Percentiles rank a stretch among this genome's conserved stretches.
Conservation (phyloP, 2,329 filamentous ascomycete species). For the Pseudogymnoascus sp. region DNA sequence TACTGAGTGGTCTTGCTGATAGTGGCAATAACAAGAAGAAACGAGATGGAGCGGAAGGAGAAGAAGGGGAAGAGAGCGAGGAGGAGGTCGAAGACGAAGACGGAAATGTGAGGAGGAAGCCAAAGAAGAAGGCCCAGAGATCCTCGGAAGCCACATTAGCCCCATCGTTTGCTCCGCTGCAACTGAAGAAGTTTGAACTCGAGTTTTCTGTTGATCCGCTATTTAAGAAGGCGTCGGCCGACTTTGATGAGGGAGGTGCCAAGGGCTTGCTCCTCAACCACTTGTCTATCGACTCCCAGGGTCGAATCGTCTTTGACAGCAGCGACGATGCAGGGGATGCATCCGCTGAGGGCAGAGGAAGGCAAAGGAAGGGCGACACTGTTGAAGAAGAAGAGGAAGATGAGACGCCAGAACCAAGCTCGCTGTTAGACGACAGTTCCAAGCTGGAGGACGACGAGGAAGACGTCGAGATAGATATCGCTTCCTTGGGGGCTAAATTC, state of each 20-base stretch:
- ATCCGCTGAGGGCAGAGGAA: conserved; percentile 30
- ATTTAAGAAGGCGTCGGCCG: conserved; percentile 98
- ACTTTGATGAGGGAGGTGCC: conserved; percentile 96
- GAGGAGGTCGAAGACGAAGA: conserved; percentile 54
- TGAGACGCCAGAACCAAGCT: conserved; percentile 34
- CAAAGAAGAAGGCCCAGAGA: conserved; percentile 67
- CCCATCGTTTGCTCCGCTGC: conserved; percentile 76
- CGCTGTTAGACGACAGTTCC: conserved; percentile 28
- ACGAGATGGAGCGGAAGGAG: conserved; percentile 55
- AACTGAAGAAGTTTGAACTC: conserved; percentile 94
- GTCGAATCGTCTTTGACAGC: conserved; percentile 95
- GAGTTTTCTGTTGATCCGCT: conserved; percentile 94
- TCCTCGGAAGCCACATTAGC: conserved; percentile 91
- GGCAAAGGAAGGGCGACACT: conserved; percentile 52
- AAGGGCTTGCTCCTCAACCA: conserved; percentile 94
- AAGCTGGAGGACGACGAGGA: conserved; percentile 42
- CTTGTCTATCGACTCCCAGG: conserved; percentile 85
- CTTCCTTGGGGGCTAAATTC: conserved; percentile 67
- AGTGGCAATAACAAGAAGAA: conserved; percentile 69
- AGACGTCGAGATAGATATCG: conserved; percentile 72
- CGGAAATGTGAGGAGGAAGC: conserved; percentile 48
- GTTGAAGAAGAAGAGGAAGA: conserved; percentile 41
- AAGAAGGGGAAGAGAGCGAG: conserved; percentile 54
- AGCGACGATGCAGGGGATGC: conserved; percentile 71
- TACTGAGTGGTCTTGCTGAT: conserved; percentile 87